phyloP scores from a whole-genome alignment of 805 yeast species.

The Sungouiozyma intestinalis region DNA sequence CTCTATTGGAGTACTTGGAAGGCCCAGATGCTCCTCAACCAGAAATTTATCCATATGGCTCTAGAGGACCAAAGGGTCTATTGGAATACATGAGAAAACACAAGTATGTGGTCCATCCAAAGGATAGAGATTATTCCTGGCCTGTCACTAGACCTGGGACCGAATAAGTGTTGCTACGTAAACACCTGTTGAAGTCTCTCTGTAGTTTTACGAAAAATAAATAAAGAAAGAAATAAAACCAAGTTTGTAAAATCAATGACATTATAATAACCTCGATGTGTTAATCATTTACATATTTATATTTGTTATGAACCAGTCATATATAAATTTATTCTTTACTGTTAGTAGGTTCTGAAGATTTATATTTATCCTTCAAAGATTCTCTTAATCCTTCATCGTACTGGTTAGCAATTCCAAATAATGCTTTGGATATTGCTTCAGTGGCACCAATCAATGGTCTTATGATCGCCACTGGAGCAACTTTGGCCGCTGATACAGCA shows the following conservation, averaged over 20 bases:
- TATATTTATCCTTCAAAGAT: constrained; percentile 60
- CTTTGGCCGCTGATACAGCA: constrained; percentile 54
- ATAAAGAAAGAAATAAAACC: not conserved
- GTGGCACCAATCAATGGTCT: constrained; percentile 89
- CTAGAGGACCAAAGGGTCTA: constrained; percentile 74
- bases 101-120: constrained; percentile 56
- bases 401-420: constrained; percentile 76
- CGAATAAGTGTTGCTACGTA: too few species aligned
- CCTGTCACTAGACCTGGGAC: constrained; percentile 55
- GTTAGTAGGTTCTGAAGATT: constrained; percentile 14
- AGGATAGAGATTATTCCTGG: constrained; percentile 72
- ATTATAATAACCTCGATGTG: not conserved
- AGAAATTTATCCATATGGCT: constrained; percentile 69
- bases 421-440: constrained; percentile 73
- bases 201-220: not conserved
- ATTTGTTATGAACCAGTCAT: not conserved
- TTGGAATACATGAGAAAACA: constrained; percentile 51
- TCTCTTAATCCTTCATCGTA: constrained; percentile 54
- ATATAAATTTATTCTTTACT: constrained; percentile 1
- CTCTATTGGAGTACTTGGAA: constrained; percentile 73
- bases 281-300: not conserved
- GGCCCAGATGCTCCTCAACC: constrained; percentile 58
- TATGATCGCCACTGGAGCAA: constrained; percentile 70
- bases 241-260: not conserved
- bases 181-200: too few species aligned